Percentiles rank a stretch among this genome's conserved stretches.
Conservation (phyloP, 164 flowering plant species). For the Magnolia sinica region DNA sequence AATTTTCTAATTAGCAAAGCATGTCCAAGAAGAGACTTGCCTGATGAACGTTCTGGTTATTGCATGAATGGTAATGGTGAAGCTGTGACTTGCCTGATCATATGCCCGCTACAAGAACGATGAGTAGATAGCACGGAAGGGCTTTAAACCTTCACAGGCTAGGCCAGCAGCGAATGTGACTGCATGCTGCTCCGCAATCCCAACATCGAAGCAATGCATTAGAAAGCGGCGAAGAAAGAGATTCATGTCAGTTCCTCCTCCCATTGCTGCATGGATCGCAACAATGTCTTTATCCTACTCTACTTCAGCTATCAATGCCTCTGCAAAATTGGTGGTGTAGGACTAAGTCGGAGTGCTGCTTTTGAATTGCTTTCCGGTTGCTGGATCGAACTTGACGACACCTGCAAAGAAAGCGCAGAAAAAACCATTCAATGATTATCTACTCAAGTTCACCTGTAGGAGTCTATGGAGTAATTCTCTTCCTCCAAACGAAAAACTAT, state of each 20-base stretch:
- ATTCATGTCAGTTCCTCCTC: slow-evolving; percentile 53
- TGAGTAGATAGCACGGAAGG: slow-evolving; percentile 54
- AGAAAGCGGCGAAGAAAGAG: slow-evolving; percentile 42
- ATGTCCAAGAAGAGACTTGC: too few relatives aligned
- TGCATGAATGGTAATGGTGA: background rate
- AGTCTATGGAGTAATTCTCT: background rate
- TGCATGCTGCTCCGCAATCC: slow-evolving; percentile 62
- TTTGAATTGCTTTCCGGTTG: slow-evolving; percentile 92
- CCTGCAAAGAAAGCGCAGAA: slow-evolving; percentile 40
- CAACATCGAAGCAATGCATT: slow-evolving; percentile 42
- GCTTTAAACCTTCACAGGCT: slow-evolving; percentile 51
- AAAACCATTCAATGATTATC: background rate
- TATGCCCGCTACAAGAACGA: slow-evolving; percentile 50
- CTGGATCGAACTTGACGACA: slow-evolving; percentile 86
- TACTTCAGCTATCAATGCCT: slow-evolving; percentile 47
- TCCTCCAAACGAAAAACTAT: background rate
- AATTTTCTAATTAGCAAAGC: too few relatives aligned
- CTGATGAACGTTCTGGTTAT: too few relatives aligned
- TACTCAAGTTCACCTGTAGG: background rate
- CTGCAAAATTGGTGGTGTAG: slow-evolving; percentile 44
- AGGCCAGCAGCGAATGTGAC: slow-evolving; percentile 58
- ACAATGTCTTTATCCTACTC: slow-evolving; percentile 36
- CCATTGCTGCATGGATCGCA: slow-evolving; percentile 58
- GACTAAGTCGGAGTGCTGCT: slow-evolving; percentile 26
- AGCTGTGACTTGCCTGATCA: slow-evolving; percentile 46